Base-by-base conservation (phyloP, 169 alveolate genomes). In the Plasmodium vivax region DNA sequence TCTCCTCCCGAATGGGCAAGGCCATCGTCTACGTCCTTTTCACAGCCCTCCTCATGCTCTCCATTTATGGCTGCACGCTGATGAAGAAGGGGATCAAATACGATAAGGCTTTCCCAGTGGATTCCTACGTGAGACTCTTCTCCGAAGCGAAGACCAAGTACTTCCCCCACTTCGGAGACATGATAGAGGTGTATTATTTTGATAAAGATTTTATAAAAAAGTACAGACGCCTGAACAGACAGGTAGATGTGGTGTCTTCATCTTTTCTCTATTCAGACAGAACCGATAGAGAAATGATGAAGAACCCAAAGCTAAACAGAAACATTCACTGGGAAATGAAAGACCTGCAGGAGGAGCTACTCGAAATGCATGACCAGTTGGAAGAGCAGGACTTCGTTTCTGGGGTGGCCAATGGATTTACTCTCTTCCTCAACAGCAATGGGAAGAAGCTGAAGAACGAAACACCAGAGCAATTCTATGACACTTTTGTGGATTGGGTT, bases 51-150 rank as follows among this genome's bases (percentile, higher is more conserved):
- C 19, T 88, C 1, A 62, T 80, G 19, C 73, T 88, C 43, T 88
- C 94, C 14, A 10, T 88, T 23, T 88, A 88, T 79, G 94, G 94
- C 8, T 88, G 94, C 32, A 88, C 94, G 3, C 43, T 80, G n/a
- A 88, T 88, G 83, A 88, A 88, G 71, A 88, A 88, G 51, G 94
- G 94, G 58, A 88, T 88, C 3, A 88, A 81, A 58, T 88, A 88
- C 62, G 94, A 79, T 80, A 88, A 88, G 72, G 91, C 90, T 7
- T 88, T 88, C 10, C 94, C 94, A 2, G 27, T 43, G 3, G 94
- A 88, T 88, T 88, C 94, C 8, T 88, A 88, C 51, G 90, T 88
- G 12, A 85, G 94, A 14, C 32, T 58, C 7, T 88, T 88, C 51
- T 41, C 75, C 8, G 54, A 82, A 12, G 91, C 88, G 5, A 88